Evolutionary conservation across 169 alveolate genomes (phyloP), one percentile per base, ranked within the genome.

Genomic region (Plasmodium vinckei): DNA sequence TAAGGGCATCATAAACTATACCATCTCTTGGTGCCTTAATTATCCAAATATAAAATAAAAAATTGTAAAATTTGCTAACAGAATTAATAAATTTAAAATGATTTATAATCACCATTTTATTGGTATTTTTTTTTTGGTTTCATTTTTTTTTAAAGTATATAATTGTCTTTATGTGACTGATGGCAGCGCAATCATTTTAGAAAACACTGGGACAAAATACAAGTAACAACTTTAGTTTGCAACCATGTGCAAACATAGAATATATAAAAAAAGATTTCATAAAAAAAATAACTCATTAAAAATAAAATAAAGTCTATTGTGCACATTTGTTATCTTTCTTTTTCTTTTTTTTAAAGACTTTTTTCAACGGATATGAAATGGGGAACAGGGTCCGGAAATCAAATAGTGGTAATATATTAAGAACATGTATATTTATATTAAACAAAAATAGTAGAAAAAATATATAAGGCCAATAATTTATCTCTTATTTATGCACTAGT

Each of bases 341-440:
- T 49, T 49, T 46, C 54, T 60, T 57, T 10, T 64, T 47, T 61
- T 21, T 17, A 77, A 33, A 77, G 89, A 23, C 89, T 77, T 46
- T 77, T 56, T 54, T 77, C 89, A 33, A 65, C 89, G 17, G 89
- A 77, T 65, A 77, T 77, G 89, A 77, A 77, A 77, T 77, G 89
- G 89, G 89, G 89, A 64, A 49, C 63, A 9, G 89, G 89, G 19
- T 77, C 89, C 49, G 89, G 79, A 64, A 77, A 77, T 57, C 89
- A 77, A 27, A 46, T 77, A 65, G 89, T 77, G 72, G 89, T 77
- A 77, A 65, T 19, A 5, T n/a, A 9, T 25, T 33, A 65, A 73
- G 23, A 59, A 19, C 12, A 46, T 54, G 56, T 27, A 27, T 27
- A 27, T 27, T 27, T 27, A 33, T 33, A 4, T 21, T 25, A 57